Conservation (phyloP, 768 basidiomycete species). For the Tubosaeta sp. region DNA sequence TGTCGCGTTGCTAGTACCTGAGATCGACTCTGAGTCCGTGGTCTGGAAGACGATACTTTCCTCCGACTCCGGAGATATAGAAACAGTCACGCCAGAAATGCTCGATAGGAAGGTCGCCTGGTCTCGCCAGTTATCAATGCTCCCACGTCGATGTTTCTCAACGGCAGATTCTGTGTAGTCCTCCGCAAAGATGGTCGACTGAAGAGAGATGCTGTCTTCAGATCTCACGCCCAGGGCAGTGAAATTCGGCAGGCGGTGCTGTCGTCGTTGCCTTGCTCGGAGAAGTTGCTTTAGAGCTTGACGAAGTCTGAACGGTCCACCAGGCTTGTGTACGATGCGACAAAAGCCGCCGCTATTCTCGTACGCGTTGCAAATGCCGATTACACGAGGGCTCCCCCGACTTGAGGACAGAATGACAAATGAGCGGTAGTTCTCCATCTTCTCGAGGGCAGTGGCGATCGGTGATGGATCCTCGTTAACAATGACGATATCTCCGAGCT, state of each 20-base stretch:
- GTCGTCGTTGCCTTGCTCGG: constrained; percentile 30
- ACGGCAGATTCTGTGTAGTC: constrained; percentile 12
- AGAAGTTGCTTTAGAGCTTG: constrained; percentile 51
- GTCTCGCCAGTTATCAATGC: constrained; percentile 27
- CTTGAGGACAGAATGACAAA: constrained; percentile 74
- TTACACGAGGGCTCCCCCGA: constrained; percentile 60
- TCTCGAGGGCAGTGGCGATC: constrained; percentile 53
- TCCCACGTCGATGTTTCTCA: constrained; percentile 32
- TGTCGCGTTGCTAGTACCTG: constrained; percentile 34
- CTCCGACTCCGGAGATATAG: constrained; percentile 23
- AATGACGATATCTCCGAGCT: constrained; percentile 68
- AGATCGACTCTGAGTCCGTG: constrained; percentile 10
- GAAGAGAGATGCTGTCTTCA: constrained; percentile 26
- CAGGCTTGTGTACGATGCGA: constrained; percentile 86
- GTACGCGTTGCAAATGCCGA: constrained; percentile 63
- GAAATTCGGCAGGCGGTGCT: constrained; percentile 20
- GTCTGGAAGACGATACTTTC: constrained; percentile 26
- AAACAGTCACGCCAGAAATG: constrained; percentile 10
- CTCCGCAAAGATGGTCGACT: constrained; percentile 28
- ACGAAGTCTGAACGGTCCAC: constrained; percentile 73
- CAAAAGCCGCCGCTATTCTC: constrained; percentile 84
- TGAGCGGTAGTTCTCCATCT: constrained; percentile 54
- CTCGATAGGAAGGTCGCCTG: constrained; percentile 9
- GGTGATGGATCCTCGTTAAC: constrained; percentile 72
- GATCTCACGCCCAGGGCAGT: constrained; percentile 15